Base-by-base conservation (phyloP, 805 yeast species). In the Danielozyma ontarioensis region DNA sequence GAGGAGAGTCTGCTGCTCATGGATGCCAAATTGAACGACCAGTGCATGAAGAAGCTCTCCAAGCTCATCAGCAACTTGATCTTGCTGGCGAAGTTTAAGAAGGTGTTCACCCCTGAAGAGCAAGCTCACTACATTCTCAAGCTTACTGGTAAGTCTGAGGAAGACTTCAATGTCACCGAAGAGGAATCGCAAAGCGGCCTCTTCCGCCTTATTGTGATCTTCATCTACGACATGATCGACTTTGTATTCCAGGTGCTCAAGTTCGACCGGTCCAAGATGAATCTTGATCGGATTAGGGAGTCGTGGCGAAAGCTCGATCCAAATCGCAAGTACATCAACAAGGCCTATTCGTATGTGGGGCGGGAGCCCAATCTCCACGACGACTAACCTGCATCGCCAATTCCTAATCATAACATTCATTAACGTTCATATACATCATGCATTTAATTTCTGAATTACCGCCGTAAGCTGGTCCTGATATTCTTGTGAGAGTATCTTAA, bases 241-340 rank as follows among this genome's bases (percentile, higher is more conserved):
- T 50, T 48, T n/a, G 34, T 63, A n/a, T 56, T 59, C 39, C 60
- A 50, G 25, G 27, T 63, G 10, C 58, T 64, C 42, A 54, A 57
- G 29, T 61, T 66, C 40, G 68, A 66, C 41, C 46, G 69, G 29
- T 48, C 63, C 21, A 60, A 56, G 25, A 66, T 66, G 71, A 65
- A 66, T 43, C 47, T 64, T 33, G 70, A 64, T 34, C 39, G 72
- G 32, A 66, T 66, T 32, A 46, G 70, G 43, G 39, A 50, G 24
- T 48, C 56, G 14, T 66, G 70, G 62, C 51, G 41, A 13, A 58
- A 60, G 39, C 49, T 66, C 17, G 72, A 66, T 44, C 72, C 72
- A 2, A 57, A 60, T 37, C 41, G 69, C 31, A 44, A 52, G 26
- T 55, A 60, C 33, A 65, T 65, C 34, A 54, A 58, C 31, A 48